Base-by-base conservation (phyloP, 352 stramenopile species). In the Phytophthora sansomeana region DNA sequence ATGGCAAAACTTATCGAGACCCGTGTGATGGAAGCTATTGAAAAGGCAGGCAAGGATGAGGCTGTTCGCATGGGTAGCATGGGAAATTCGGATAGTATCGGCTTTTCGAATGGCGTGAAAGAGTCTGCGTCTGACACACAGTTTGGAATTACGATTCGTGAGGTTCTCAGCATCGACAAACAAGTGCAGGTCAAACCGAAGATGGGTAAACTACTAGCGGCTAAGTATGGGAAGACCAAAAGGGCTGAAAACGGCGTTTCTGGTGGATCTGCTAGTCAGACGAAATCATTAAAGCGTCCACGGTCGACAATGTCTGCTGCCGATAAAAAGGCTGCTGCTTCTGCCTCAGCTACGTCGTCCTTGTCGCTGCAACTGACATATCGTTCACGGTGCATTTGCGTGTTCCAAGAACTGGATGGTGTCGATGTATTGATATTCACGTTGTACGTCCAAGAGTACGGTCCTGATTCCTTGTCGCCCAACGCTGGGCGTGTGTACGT, bases 391-490 rank as follows among this genome's bases (percentile, higher is more conserved):
- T 96, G 88, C 51, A 96, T 97, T 58, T 96, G 85, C 35, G 87
- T 97, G 21, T 97, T 97, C 56, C 90, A 97, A 74, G 86, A 95
- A 61, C 75, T 95, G 26, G 87, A 96, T 55, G 88, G 90, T 17
- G 86, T 95, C 4, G 90, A 97, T 69, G 89, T 97, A 6, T 58
- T 95, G 13, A 93, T 97, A 44, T 97, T 97, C 61, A 94, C 89
- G 44, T 57, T 97, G 38, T 97, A 96, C 58, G 88, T 97, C 7
- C 88, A 97, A 74, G 90, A 97, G 50, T 97, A 95, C 57, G 83
- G 85, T 0, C 82, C 85, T 0, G 75, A 91, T 39, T 92, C 83
- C 26, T 65, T 93, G 5, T 58, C 80, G 2, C 87, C 89, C 1
- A 97, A 97, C 50, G 83, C 81, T 43, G 85, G 89, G 1, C 82